Conservation (phyloP, 2,329 filamentous ascomycete genomes). For the Verticillium albo-atrum region DNA sequence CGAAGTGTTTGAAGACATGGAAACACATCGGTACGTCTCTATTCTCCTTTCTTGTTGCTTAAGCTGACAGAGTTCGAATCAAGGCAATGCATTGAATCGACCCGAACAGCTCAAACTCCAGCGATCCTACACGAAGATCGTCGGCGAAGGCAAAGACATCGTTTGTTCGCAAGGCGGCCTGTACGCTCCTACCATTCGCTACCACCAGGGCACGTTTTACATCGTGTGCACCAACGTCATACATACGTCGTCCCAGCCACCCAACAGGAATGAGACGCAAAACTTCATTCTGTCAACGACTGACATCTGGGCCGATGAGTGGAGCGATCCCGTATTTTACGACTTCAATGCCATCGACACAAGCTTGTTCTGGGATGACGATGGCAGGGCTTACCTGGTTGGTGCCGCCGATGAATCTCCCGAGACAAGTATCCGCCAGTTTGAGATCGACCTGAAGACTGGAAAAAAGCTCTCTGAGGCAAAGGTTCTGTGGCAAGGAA, state of each 20-base stretch:
- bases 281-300: constrained; percentile 16
- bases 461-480: constrained; percentile 15
- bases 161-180: constrained; percentile 9
- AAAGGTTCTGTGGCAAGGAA: constrained; percentile 36
- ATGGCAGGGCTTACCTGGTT: constrained; percentile 25
- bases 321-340: constrained; percentile 26
- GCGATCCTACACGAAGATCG: neutral
- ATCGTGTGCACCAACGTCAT: constrained; percentile 18
- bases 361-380: constrained; percentile 38
- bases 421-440: constrained; percentile 9
- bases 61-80: neutral
- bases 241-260: neutral
- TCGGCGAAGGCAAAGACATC: neutral
- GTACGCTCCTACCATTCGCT: constrained; percentile 18
- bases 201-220: constrained; percentile 17
- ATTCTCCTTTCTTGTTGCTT: neutral
- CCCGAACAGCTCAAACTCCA: neutral
- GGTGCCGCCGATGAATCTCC: neutral
- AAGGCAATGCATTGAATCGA: constrained; percentile 2
- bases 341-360: constrained; percentile 38
- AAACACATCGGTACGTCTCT: constrained; percentile 16
- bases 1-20: constrained; percentile 24
- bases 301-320: constrained; percentile 16
- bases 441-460: constrained; percentile 15
- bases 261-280: neutral